A percentile compares a stretch with the other conserved stretches of the same genome.
phyloP scores from a whole-genome alignment of 805 yeast genomes.

The Starmerella etchellsii region DNA sequence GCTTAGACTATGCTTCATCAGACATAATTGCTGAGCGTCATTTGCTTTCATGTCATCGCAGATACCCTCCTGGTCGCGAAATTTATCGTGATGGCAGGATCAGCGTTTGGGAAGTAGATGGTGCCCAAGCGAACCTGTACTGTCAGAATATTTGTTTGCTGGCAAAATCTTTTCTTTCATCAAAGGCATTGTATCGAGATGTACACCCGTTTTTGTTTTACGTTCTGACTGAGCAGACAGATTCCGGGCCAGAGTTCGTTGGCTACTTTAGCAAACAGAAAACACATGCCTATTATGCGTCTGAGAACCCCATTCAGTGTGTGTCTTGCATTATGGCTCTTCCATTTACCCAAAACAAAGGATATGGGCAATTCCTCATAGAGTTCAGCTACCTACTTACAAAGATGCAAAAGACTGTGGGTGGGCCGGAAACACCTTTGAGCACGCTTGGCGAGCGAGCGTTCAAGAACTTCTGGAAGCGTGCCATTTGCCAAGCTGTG shows the following conservation, averaged over 20 bases:
- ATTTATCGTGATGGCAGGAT: conserved; percentile 56
- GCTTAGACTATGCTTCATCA: conserved; percentile 66
- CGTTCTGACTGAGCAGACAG: conserved; percentile 59
- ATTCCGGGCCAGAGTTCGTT: conserved; percentile 39
- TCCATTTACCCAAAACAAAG: conserved; percentile 76
- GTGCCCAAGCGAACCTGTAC: conserved; percentile 63
- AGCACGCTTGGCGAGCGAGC: conserved; percentile 76
- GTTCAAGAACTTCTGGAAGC: conserved; percentile 78
- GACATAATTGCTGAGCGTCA: conserved; percentile 60
- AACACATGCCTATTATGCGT: conserved; percentile 9
- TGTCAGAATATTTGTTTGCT: conserved; percentile 83
- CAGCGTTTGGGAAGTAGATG: conserved; percentile 86
- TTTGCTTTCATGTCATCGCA: conserved; percentile 52
- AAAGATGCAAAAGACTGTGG: conserved; percentile 59
- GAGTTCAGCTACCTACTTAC: conserved; percentile 78
- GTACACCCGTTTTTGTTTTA: conserved; percentile 93
- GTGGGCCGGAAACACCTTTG: conserved; percentile 92
- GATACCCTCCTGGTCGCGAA: conserved; percentile 83
- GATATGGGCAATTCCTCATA: conserved; percentile 79
- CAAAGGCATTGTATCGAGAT: conserved; percentile 85
- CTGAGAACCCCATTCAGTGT: conserved; percentile 41
- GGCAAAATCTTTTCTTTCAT: conserved; percentile 78
- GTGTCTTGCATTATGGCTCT: conserved; percentile 82
- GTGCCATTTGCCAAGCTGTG: conserved; percentile 44
- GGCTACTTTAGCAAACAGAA: conserved; percentile 92